phyloP scores from a whole-genome alignment of 1,284 basidiomycete species.

The Pulchroboletus neoregius region DNA sequence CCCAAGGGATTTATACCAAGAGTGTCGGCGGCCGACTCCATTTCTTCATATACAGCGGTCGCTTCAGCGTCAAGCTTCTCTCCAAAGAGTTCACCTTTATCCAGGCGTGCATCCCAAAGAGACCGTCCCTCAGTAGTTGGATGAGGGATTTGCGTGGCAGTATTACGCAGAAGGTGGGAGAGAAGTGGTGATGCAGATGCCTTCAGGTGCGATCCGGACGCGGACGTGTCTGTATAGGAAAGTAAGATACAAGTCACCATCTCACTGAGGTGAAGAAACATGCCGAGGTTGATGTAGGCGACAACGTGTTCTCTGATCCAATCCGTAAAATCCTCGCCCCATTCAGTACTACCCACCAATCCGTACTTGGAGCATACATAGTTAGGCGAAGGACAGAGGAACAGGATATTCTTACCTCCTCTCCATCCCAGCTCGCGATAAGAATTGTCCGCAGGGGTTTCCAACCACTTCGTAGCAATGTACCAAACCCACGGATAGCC shows the following conservation, averaged over 20 bases:
- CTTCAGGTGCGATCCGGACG: conserved; percentile 54
- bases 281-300: conserved; percentile 74
- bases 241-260: conserved; percentile 5
- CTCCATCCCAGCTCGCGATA: conserved; percentile 76
- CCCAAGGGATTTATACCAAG: conserved; percentile 42
- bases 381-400: conserved; percentile 5
- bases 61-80: conserved; percentile 32
- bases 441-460: conserved; percentile 76
- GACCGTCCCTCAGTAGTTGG: conserved; percentile 39
- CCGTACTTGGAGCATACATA: conserved; percentile 49
- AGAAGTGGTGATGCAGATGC: conserved; percentile 64
- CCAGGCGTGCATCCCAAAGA: conserved; percentile 50
- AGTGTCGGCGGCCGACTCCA: conserved; percentile 21
- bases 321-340: conserved; percentile 75
- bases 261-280: conserved; percentile 15
- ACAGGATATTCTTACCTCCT: conserved; percentile 48
- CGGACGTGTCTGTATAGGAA: conserved; percentile 50
- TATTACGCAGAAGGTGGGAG: conserved; percentile 56
- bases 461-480: conserved; percentile 68
- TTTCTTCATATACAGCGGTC: conserved; percentile 24
- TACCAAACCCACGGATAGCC: conserved; percentile 67
- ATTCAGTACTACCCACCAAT: conserved; percentile 77
- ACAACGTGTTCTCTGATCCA: conserved; percentile 70
- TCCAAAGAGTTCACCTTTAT: conserved; percentile 41
- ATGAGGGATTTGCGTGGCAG: conserved; percentile 58